phyloP scores from a whole-genome alignment of 179 eudicot species.

The Patellifolia procumbens region DNA sequence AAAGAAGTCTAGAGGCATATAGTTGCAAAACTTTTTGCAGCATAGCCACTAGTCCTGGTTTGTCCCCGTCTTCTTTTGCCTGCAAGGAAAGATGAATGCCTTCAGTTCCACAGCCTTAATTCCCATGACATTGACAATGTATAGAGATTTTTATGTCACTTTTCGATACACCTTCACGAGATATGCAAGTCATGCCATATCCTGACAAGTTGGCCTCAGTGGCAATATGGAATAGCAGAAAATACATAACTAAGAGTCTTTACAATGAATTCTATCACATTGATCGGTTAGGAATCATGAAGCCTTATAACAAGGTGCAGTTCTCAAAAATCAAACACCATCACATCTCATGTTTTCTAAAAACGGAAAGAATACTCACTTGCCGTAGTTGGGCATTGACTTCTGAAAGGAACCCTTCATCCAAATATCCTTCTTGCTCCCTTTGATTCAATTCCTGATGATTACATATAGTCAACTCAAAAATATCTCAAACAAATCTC shows the following conservation, averaged over 20 bases:
- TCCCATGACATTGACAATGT: background rate
- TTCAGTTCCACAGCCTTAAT: constrained; percentile 9
- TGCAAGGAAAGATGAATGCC: constrained; percentile 32
- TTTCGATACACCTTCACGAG: background rate
- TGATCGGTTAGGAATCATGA: background rate
- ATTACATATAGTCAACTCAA: constrained; percentile 2
- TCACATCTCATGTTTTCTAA: background rate
- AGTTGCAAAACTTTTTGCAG: constrained; percentile 89
- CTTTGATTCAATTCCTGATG: constrained; percentile 74
- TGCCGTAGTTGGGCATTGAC: constrained; percentile 95
- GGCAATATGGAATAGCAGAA: background rate
- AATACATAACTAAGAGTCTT: background rate
- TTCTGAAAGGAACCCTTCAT: constrained; percentile 97
- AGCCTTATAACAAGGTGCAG: background rate
- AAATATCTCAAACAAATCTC: background rate
- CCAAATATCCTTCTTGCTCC: constrained; percentile 88
- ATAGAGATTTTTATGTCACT: background rate
- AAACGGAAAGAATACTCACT: constrained; percentile 43
- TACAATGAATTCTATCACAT: background rate
- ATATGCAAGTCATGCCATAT: background rate
- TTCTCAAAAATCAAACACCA: background rate
- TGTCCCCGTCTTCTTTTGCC: constrained; percentile 93
- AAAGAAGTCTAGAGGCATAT: constrained; percentile 79
- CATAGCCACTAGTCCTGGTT: constrained; percentile 98
- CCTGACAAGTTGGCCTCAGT: constrained; percentile 1